phyloP scores from a whole-genome alignment of 345 rosid species.

The Stellera chamaejasme region DNA sequence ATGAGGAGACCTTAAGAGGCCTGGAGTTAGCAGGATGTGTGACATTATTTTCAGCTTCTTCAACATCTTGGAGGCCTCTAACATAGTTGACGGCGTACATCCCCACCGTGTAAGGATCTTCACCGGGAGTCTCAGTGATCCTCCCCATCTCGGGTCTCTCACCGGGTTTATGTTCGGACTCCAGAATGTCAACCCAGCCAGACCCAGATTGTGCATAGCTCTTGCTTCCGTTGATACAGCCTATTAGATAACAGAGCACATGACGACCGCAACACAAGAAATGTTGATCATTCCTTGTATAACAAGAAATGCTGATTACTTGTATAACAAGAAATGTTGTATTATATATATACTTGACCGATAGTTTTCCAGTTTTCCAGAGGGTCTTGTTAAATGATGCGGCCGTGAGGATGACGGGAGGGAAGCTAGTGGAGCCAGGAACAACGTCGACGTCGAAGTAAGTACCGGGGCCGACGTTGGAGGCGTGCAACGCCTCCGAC shows the following conservation, averaged over 20 bases:
- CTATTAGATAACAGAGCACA: neutral
- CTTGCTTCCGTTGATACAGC: constrained; percentile 18
- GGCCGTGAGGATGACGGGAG: constrained; percentile 24
- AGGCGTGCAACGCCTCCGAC: constrained; percentile 44
- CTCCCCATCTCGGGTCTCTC: constrained; percentile 29
- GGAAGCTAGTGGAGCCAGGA: constrained; percentile 38
- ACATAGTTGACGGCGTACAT: constrained; percentile 21
- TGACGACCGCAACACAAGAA: neutral
- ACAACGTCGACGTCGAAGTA: constrained; percentile 17
- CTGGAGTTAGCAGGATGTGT: neutral
- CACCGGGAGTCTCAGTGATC: constrained; percentile 25
- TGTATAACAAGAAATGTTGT: neutral
- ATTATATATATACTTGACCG: constrained; percentile 46
- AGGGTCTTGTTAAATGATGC: constrained; percentile 33
- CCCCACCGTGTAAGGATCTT: constrained; percentile 20
- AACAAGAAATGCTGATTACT: neutral
- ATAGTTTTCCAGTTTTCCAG: constrained; percentile 33
- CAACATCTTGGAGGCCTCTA: constrained; percentile 22
- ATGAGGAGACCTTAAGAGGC: constrained; percentile 23
- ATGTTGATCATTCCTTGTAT: neutral
- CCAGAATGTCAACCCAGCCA: constrained; percentile 20
- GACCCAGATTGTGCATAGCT: constrained; percentile 16
- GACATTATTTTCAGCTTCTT: neutral
- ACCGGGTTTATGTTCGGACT: constrained; percentile 20
- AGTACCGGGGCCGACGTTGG: constrained; percentile 28